phyloP scores from a whole-genome alignment of 2,329 filamentous ascomycete species.

The Sclerotiophoma versabilis region DNA sequence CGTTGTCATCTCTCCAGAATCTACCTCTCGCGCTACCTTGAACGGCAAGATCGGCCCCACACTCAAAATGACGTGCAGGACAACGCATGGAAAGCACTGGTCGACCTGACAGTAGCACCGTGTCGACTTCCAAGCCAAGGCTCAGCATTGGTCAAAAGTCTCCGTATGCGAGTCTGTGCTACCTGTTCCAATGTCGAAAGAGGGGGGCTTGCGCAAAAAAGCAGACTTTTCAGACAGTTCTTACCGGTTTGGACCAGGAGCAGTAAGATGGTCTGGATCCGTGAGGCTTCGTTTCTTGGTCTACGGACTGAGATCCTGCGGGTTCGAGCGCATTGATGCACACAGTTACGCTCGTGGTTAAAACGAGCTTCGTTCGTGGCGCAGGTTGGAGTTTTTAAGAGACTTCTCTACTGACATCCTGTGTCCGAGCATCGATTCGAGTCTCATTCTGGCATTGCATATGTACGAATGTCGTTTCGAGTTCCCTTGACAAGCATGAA shows the following conservation, averaged over 20 bases:
- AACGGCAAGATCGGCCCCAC: conserved; percentile 9
- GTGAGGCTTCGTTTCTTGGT: conserved; percentile 28
- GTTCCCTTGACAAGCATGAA: neutral
- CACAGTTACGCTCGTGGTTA: conserved; percentile 29
- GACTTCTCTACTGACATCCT: neutral
- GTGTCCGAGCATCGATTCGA: neutral
- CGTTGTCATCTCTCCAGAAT: conserved; percentile 9
- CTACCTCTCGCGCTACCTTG: conserved; percentile 2
- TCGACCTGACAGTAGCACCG: conserved; percentile 8
- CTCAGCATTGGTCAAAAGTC: conserved; percentile 13
- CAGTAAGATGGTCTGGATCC: conserved; percentile 27
- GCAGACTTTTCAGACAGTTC: conserved; percentile 26
- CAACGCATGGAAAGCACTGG: conserved; percentile 20
- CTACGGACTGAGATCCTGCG: conserved; percentile 34
- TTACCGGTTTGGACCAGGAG: conserved; percentile 24
- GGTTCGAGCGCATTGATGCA: conserved; percentile 31
- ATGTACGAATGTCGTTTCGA: neutral
- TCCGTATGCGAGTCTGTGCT: conserved; percentile 18
- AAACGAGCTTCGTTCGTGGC: conserved; percentile 2
- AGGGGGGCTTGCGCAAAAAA: conserved; percentile 28
- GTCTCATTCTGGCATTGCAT: neutral
- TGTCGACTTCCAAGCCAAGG: conserved; percentile 14
- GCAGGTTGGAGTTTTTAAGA: neutral
- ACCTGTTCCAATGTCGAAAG: conserved; percentile 21
- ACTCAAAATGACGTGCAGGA: conserved; percentile 22